phyloP scores from a whole-genome alignment of 2,329 filamentous ascomycete genomes.

The Colletotrichum lini region DNA sequence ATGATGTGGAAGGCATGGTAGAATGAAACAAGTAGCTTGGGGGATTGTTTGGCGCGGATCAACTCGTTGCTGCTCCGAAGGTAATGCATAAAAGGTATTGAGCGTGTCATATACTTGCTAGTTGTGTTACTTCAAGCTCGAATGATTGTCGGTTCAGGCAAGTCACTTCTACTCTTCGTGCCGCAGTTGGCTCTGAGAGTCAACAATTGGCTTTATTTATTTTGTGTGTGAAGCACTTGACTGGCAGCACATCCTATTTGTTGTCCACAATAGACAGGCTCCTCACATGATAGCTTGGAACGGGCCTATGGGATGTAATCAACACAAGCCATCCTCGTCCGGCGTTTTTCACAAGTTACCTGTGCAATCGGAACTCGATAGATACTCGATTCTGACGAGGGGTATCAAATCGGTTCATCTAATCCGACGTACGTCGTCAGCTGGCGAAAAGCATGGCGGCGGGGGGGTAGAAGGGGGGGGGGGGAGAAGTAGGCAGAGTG shows the following conservation, averaged over 20 bases:
- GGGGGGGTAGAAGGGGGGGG: not conserved
- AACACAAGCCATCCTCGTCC: too few species aligned
- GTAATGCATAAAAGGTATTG: not conserved
- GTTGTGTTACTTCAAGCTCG: not conserved
- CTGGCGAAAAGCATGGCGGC: not conserved
- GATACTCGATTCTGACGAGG: not conserved
- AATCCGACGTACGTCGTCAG: not conserved
- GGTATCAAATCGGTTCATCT: not conserved
- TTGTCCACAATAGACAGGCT: too few species aligned
- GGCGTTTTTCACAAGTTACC: not conserved
- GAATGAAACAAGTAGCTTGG: not conserved
- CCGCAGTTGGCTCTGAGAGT: too few species aligned
- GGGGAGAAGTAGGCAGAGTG: too few species aligned
- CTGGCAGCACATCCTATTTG: too few species aligned
- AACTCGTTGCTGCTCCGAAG: not conserved
- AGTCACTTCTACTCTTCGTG: too few species aligned
- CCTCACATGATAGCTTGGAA: too few species aligned
- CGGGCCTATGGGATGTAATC: too few species aligned
- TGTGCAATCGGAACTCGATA: not conserved
- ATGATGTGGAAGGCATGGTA: constrained; percentile 1
- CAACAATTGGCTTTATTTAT: too few species aligned
- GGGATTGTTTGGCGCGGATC: not conserved
- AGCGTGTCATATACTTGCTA: not conserved
- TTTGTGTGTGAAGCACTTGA: too few species aligned
- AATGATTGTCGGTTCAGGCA: not conserved